A percentile compares a stretch with the other conserved stretches of the same genome.
Conservation (phyloP, 202 grass and related monocot species). For the Schoenoplectus triqueter region DNA sequence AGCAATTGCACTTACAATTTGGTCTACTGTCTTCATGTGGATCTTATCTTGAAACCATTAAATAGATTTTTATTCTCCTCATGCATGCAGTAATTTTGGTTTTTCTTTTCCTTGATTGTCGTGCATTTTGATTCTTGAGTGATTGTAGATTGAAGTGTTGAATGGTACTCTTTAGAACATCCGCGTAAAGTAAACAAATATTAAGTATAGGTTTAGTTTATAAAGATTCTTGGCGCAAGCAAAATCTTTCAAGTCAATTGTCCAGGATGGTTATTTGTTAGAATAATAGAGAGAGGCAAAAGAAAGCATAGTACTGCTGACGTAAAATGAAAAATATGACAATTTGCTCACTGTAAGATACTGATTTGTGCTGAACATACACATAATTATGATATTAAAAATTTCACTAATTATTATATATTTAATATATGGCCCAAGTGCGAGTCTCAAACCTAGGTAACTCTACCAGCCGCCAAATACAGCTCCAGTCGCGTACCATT, state of each 20-base stretch:
- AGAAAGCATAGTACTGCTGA: too few species aligned
- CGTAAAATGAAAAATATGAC: too few species aligned
- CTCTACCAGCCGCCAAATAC: too few species aligned
- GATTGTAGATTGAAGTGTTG: not conserved
- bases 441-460: too few species aligned
- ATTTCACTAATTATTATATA: too few species aligned
- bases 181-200: not conserved
- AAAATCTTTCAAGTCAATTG: not conserved
- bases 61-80: not conserved
- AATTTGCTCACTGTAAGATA: too few species aligned
- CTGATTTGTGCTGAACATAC: too few species aligned
- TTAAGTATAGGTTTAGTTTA: not conserved
- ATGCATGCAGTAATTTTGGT: constrained; percentile 13
- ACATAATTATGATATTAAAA: too few species aligned
- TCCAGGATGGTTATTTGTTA: not conserved
- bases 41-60: constrained; percentile 43
- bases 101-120: not conserved
- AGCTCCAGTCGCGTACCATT: too few species aligned
- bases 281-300: not conserved
- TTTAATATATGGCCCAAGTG: too few species aligned
- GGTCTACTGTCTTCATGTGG: constrained; percentile 86
- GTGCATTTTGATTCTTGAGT: not conserved
- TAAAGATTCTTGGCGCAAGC: not conserved
- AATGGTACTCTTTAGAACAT: not conserved
- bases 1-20: constrained; percentile 60